Conservation (phyloP, 371 early-diverging fungal species). For the Capillidium rhysosporum region DNA sequence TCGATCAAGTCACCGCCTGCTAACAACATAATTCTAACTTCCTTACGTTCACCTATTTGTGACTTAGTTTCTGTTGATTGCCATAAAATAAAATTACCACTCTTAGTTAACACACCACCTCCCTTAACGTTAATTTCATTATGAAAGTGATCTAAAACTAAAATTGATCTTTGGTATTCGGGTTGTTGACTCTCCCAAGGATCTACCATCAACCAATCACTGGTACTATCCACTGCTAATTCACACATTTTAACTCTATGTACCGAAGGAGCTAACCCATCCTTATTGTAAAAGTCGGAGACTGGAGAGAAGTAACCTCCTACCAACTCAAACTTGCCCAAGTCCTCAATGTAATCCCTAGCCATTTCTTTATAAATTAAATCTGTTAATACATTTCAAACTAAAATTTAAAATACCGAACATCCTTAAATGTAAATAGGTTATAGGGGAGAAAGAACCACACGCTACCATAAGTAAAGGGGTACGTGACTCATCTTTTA, state of each 20-base stretch:
- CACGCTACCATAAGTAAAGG: constrained; percentile 93
- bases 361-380: constrained; percentile 62
- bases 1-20: constrained; percentile 96
- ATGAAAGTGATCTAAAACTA: constrained; percentile 88
- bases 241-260: constrained; percentile 91
- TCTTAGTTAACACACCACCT: constrained; percentile 26
- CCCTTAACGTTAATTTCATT: constrained; percentile 49
- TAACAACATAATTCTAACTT: constrained; percentile 70
- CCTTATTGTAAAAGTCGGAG: constrained; percentile 76
- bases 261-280: constrained; percentile 61
- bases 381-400: neutral
- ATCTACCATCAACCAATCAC: constrained; percentile 92
- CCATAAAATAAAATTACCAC: constrained; percentile 18
- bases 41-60: constrained; percentile 21
- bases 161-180: constrained; percentile 65
- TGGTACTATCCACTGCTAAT: constrained; percentile 57
- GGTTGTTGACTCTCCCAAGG: constrained; percentile 78
- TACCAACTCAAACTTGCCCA: constrained; percentile 58
- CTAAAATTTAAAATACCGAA: constrained; percentile 48
- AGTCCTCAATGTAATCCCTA: constrained; percentile 56
- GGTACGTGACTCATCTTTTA: constrained; percentile 48
- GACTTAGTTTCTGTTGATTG: neutral
- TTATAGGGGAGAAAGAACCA: constrained; percentile 93
- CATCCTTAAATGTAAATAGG: constrained; percentile 92
- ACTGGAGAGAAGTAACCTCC: constrained; percentile 96